Conservation (phyloP, 305 asterid species). For the Rubia peregrina region DNA sequence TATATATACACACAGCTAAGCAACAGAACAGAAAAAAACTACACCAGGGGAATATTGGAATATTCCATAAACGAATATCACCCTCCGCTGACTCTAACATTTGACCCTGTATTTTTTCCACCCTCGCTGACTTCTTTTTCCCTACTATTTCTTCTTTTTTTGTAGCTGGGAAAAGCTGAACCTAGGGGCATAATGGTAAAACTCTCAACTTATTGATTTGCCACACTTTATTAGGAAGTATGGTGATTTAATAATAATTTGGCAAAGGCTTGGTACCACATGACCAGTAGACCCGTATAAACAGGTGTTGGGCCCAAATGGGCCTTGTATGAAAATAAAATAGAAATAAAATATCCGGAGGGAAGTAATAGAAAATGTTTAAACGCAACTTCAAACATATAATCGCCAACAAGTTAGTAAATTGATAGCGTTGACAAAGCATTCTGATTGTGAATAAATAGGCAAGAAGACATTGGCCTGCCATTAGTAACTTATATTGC, state of each 20-base stretch:
- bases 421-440: neutral
- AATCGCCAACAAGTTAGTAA: neutral
- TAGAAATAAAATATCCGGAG: neutral
- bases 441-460: neutral
- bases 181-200: neutral
- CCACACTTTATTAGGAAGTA: neutral
- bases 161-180: neutral
- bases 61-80: neutral
- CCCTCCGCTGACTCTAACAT: constrained; percentile 2
- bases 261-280: too few relatives aligned
- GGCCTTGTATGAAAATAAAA: neutral
- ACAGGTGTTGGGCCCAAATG: neutral
- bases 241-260: neutral
- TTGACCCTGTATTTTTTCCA: neutral
- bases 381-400: neutral
- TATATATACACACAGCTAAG: neutral
- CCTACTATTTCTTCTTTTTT: neutral
- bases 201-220: neutral
- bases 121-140: neutral
- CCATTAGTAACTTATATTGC: neutral
- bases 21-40: neutral
- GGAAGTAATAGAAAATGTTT: neutral
- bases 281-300: too few relatives aligned
- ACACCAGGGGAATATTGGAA: neutral
- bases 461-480: neutral